Conservation (phyloP, 164 flowering plant genomes). For the Vitis cinerea region DNA sequence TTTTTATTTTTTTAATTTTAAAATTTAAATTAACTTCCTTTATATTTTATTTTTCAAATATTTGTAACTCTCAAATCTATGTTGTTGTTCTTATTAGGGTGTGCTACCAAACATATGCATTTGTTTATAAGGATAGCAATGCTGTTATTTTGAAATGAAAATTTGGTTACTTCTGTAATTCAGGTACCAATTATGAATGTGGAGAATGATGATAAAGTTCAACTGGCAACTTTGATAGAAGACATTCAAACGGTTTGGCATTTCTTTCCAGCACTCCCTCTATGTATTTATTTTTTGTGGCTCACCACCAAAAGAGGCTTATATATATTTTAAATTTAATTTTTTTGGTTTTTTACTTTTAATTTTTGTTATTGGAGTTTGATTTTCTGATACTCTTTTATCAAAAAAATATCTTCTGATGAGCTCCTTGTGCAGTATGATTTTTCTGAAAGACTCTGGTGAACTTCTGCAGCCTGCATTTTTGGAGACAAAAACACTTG, state of each 20-base stretch:
- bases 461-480: conserved; percentile 58
- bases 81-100: too few relatives aligned
- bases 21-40: background rate
- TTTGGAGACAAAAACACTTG: conserved; percentile 51
- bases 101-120: background rate
- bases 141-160: background rate
- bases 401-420: too few relatives aligned
- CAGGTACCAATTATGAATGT: conserved; percentile 74
- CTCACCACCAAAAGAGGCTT: background rate
- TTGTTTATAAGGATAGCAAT: background rate
- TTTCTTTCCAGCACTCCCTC: conserved; percentile 3
- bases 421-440: too few relatives aligned
- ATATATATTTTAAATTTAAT: background rate
- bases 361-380: background rate
- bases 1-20: background rate
- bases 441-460: conserved; percentile 3
- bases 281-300: conserved; percentile 1
- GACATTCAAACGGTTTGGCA: conserved; percentile 62
- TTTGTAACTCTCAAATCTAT: too few relatives aligned
- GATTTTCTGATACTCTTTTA: background rate
- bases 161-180: conserved; percentile 3
- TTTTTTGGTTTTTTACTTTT: background rate
- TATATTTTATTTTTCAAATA: background rate
- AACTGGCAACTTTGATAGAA: conserved; percentile 52
- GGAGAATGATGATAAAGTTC: conserved; percentile 59